Evolutionary conservation across 352 stramenopile species (phyloP).

Genomic region (Globisporangium nunn): DNA sequence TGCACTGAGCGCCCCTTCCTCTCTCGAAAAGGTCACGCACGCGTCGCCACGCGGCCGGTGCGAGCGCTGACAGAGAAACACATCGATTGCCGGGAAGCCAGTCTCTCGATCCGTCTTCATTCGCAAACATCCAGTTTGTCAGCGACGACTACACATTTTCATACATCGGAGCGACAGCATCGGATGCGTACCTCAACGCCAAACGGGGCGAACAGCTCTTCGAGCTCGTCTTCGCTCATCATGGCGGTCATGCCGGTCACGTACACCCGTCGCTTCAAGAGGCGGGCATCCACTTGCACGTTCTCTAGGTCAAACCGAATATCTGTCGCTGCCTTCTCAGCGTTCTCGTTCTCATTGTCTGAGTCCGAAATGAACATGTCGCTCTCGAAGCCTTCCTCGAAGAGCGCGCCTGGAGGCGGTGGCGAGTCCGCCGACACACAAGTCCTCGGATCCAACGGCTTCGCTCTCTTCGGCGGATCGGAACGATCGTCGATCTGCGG

Average conservation of each 20-base stretch:
- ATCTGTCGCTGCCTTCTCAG: constrained; percentile 18
- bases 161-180: background rate
- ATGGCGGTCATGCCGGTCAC: constrained; percentile 43
- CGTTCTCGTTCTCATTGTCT: constrained; percentile 28
- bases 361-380: constrained; percentile 46
- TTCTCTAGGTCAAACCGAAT: constrained; percentile 43
- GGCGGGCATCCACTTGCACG: constrained; percentile 29
- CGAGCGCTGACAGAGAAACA: constrained; percentile 47
- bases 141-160: background rate
- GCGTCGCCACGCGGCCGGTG: constrained; percentile 44
- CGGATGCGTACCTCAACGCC: constrained; percentile 31
- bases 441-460: background rate
- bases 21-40: constrained; percentile 33
- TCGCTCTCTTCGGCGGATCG: background rate
- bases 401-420: background rate
- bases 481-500: background rate
- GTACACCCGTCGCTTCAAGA: constrained; percentile 43
- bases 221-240: constrained; percentile 35
- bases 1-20: constrained; percentile 29
- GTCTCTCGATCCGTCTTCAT: constrained; percentile 34
- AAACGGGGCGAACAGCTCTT: constrained; percentile 51
- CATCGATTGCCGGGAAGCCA: constrained; percentile 40
- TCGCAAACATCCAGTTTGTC: background rate
- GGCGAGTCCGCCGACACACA: background rate
- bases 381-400: constrained; percentile 7